These are phyloP conservation scores for Immersiporthe knoxdaviesiana DNA, from an alignment of 2,329 filamentous ascomycete species.

Conservation along the genomic window DNA sequence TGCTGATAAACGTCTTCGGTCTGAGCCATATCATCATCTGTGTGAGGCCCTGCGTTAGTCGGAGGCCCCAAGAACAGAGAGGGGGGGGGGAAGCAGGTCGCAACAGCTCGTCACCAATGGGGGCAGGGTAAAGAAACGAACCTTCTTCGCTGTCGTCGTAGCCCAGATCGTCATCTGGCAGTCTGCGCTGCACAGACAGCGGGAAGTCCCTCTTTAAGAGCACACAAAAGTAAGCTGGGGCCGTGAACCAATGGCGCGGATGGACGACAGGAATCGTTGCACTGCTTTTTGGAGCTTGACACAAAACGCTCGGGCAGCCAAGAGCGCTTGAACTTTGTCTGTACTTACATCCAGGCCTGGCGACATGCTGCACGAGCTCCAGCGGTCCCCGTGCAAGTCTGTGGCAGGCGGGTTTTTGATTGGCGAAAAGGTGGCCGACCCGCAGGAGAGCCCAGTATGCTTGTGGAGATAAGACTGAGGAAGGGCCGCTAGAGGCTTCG, in stretches of 20 bases:
- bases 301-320: conserved; percentile 13
- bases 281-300: conserved; percentile 19
- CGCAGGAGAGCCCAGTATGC: conserved; percentile 17
- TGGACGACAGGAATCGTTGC: conserved; percentile 9
- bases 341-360: conserved; percentile 27
- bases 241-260: background rate
- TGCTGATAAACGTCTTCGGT: conserved; percentile 40
- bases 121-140: conserved; percentile 17
- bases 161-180: conserved; percentile 21
- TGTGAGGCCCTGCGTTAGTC: conserved; percentile 8
- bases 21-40: conserved; percentile 36
- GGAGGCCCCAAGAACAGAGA: background rate
- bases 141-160: conserved; percentile 31
- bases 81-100: background rate
- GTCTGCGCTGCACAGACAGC: conserved; percentile 28
- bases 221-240: conserved; percentile 16
- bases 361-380: conserved; percentile 26
- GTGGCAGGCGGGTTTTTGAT: conserved; percentile 24
- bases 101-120: conserved; percentile 3
- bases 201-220: conserved; percentile 21
- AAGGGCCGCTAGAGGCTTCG: conserved; percentile 20
- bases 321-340: conserved; percentile 20
- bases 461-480: conserved; percentile 13
- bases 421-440: conserved; percentile 23
- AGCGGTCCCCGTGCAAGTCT: conserved; percentile 22